Conservation (phyloP, 108 stramenopile species). For the Asterionellopsis glacialis region DNA sequence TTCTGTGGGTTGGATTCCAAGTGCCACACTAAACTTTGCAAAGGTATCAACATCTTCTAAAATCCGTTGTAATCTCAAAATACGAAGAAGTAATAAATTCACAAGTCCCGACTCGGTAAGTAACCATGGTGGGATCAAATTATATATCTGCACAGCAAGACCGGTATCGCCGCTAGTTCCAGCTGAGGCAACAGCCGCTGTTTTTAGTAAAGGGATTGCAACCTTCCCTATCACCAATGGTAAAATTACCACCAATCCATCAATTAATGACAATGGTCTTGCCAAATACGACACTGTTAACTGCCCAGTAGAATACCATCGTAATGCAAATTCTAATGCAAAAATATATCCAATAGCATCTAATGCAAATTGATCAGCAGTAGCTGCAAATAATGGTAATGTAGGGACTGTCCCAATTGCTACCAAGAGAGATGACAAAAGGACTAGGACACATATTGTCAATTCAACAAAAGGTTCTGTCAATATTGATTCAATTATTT, state of each 20-base stretch:
- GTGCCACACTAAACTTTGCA: conserved; percentile 47
- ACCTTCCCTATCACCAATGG: conserved; percentile 8
- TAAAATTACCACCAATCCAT: conserved; percentile 37
- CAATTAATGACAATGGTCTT: conserved; percentile 47
- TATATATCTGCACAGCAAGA: too few relatives aligned
- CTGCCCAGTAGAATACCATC: conserved; percentile 35
- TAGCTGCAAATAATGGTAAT: neutral
- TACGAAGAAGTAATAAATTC: conserved; percentile 53
- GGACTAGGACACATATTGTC: conserved; percentile 17
- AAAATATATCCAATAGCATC: conserved; percentile 41
- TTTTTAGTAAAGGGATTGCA: conserved; percentile 2
- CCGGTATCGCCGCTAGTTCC: too few relatives aligned
- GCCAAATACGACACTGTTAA: conserved; percentile 34
- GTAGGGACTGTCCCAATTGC: conserved; percentile 40
- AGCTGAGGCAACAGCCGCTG: conserved; percentile 12
- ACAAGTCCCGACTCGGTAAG: conserved; percentile 27
- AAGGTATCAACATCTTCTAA: conserved; percentile 59
- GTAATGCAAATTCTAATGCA: conserved; percentile 45
- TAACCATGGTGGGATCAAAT: conserved; percentile 17
- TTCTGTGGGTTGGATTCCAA: conserved; percentile 25
- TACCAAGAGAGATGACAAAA: conserved; percentile 36
- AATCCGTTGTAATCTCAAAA: conserved; percentile 67
- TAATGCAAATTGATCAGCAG: conserved; percentile 1
- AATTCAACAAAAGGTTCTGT: conserved; percentile 19
- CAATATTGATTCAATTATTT: neutral